Evolutionary conservation across 1,284 basidiomycete genomes (phyloP).

Genomic region (Rhodotorula sp.): DNA sequence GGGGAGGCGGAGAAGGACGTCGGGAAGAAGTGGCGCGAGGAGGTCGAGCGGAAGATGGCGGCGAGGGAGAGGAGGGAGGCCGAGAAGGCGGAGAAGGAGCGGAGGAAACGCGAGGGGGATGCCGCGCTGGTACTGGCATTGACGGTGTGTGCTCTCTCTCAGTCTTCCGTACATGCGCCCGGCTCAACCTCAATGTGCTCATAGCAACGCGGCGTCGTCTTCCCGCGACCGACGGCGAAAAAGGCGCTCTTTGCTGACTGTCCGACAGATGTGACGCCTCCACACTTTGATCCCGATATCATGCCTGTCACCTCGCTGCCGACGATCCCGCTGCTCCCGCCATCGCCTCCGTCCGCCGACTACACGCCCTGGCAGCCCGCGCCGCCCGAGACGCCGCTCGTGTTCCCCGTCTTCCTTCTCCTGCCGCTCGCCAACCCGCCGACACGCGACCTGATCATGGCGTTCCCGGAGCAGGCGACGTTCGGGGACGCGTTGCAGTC

Average conservation of each 20-base stretch:
- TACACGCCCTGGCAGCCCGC: constrained; percentile 60
- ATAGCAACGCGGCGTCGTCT: constrained; percentile 68
- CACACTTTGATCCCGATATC: constrained; percentile 56
- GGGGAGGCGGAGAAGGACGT: constrained; percentile 49
- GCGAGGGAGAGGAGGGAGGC: constrained; percentile 57
- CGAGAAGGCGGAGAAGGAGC: constrained; percentile 57
- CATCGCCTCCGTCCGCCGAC: constrained; percentile 15
- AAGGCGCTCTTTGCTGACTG: constrained; percentile 28
- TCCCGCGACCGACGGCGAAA: constrained; percentile 51
- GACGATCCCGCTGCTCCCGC: constrained; percentile 42
- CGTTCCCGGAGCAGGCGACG: constrained; percentile 81
- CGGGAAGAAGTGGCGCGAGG: constrained; percentile 49
- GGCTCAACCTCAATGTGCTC: background rate
- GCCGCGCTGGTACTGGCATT: constrained; percentile 61
- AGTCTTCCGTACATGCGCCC: too few relatives aligned
- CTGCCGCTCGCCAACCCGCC: constrained; percentile 76
- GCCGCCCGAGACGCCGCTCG: constrained; percentile 63
- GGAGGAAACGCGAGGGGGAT: constrained; percentile 58
- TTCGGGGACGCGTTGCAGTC: constrained; percentile 74
- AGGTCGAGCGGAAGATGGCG: constrained; percentile 40
- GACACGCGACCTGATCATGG: constrained; percentile 81
- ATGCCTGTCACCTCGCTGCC: constrained; percentile 44
- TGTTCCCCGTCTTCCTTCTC: constrained; percentile 86
- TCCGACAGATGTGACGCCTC: constrained; percentile 54
- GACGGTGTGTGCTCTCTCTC: constrained; percentile 56